Evolutionary conservation across 2,329 filamentous ascomycete genomes (phyloP).

Genomic region (Colletotrichum karsti): DNA sequence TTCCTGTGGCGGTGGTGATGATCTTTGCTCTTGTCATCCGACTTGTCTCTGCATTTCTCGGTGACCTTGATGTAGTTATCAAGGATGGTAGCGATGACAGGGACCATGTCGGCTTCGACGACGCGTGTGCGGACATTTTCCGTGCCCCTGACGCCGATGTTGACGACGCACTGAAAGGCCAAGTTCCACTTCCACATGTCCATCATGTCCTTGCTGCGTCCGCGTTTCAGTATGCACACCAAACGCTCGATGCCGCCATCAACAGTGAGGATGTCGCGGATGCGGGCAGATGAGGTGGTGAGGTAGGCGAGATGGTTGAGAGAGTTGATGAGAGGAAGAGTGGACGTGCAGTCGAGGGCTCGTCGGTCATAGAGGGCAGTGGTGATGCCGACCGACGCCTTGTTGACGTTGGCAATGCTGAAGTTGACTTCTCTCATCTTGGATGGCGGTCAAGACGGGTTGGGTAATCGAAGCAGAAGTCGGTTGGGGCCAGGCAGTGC

Average conservation of each 20-base stretch:
- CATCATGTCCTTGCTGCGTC: constrained; percentile 97
- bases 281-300: constrained; percentile 95
- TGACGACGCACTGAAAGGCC: constrained; percentile 98
- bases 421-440: constrained; percentile 99
- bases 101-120: constrained; percentile 98
- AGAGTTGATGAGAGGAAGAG: constrained; percentile 96
- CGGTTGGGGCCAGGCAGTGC: constrained; percentile 26
- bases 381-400: constrained; percentile 98
- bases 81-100: constrained; percentile 96
- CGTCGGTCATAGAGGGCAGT: constrained; percentile 97
- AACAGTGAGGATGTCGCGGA: constrained; percentile 96
- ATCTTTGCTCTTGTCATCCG: constrained; percentile 82
- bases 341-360: constrained; percentile 97
- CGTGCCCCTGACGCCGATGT: constrained; percentile 95
- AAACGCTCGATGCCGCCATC: constrained; percentile 97
- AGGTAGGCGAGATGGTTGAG: constrained; percentile 98
- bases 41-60: constrained; percentile 88
- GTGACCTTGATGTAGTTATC: constrained; percentile 98
- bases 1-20: constrained; percentile 59
- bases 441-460: constrained; percentile 34
- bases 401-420: constrained; percentile 99
- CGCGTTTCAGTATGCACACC: constrained; percentile 97
- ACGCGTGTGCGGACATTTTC: constrained; percentile 94
- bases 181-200: constrained; percentile 99
- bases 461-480: background rate